Evolutionary conservation across 371 early-diverging fungal species (phyloP), one percentile per base, ranked within the genome.

Genomic region (Zopfochytrium polystomum): DNA sequence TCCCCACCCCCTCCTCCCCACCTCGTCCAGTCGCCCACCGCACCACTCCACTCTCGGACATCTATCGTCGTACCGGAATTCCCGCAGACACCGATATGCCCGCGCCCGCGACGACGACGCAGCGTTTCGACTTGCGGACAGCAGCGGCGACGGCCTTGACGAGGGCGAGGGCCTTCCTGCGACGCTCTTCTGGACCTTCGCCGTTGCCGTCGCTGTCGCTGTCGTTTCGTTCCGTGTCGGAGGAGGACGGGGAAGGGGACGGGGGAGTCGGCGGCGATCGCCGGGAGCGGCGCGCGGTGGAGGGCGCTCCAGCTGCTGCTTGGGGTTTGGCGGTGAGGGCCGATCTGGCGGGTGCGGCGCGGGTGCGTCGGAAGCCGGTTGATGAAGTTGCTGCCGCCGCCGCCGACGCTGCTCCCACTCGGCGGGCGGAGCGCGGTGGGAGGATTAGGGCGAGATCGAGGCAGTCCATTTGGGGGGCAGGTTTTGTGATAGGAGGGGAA

Each of bases 31-130:
- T n/a, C n/a, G n/a, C n/a, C n/a, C n/a, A n/a, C n/a, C n/a, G n/a
- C n/a, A n/a, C n/a, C n/a, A n/a, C n/a, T n/a, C n/a, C n/a, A n/a
- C n/a, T n/a, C n/a, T n/a, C n/a, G n/a, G n/a, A n/a, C n/a, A n/a
- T 1, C n/a, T 22, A 34, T 44, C 6, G 6, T 60, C 66, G 55
- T 34, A 76, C 80, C 43, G 80, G 80, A 54, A 80, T 77, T 9
- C 80, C 80, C 1, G 73, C 77, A 18, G 70, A 55, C 2, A 77
- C 78, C 11, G 77, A 74, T 22, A 79, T 77, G 11, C 81, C 81
- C 2, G 81, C 81, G 42, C 81, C 81, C 18, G 74, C 73, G 9
- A 79, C 70, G 31, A 71, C 70, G 23, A 77, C 67, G 49, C 72
- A 66, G 31, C 73, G 67, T 62, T 72, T 72, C 18, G 65, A 33